These are phyloP conservation scores for Escovopsis weberi DNA, from an alignment of 2,329 filamentous ascomycete species.

Conservation along the genomic window DNA sequence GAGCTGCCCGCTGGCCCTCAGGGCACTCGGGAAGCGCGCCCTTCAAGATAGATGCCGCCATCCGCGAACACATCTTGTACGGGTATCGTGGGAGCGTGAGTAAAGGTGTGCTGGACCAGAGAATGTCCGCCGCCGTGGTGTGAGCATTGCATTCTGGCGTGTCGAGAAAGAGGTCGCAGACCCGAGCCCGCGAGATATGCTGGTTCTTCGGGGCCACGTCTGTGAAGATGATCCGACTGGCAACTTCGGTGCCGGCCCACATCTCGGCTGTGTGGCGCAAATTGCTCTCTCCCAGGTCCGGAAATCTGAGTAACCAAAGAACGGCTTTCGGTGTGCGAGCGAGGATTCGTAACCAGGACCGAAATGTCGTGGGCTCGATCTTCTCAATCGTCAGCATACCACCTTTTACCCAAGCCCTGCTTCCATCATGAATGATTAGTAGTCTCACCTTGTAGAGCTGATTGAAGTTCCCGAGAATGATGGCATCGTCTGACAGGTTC, in stretches of 20 bases:
- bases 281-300: constrained; percentile 80
- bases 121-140: constrained; percentile 87
- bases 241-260: constrained; percentile 79
- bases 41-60: constrained; percentile 87
- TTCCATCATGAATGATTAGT: not conserved
- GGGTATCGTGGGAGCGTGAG: constrained; percentile 81
- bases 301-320: constrained; percentile 93
- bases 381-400: constrained; percentile 20
- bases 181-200: constrained; percentile 80
- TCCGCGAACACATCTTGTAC: constrained; percentile 98
- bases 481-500: constrained; percentile 59
- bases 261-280: constrained; percentile 62
- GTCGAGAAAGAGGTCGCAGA: constrained; percentile 91
- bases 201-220: constrained; percentile 91
- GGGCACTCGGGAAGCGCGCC: constrained; percentile 66
- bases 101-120: constrained; percentile 92
- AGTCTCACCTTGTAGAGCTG: constrained; percentile 82
- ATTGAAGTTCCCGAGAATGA: constrained; percentile 97
- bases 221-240: constrained; percentile 79
- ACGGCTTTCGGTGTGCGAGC: constrained; percentile 73
- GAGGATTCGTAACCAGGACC: constrained; percentile 87
- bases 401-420: not conserved
- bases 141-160: constrained; percentile 97
- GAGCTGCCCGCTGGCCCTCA: constrained; percentile 52
- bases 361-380: constrained; percentile 96